Evolutionary conservation across 495 filamentous ascomycete genomes (phyloP).

Genomic region (Neurospora terricola): DNA sequence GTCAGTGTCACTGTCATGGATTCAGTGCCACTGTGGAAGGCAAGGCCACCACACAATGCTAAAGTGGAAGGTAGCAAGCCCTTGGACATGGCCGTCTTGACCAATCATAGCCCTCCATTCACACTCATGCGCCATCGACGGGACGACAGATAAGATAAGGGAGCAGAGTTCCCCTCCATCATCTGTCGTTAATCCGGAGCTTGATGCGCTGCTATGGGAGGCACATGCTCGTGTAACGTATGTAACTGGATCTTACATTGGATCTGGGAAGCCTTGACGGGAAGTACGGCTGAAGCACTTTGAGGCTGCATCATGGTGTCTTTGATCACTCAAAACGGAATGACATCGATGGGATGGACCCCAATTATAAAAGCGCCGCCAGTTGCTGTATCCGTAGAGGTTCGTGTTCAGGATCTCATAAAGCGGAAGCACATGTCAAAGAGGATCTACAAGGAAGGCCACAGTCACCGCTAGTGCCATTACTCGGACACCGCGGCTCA

Average conservation of each 20-base stretch:
- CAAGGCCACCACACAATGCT: neutral
- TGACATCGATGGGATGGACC: neutral
- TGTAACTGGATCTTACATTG: neutral
- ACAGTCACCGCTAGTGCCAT: neutral
- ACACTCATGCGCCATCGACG: constrained; percentile 1
- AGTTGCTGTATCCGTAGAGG: neutral
- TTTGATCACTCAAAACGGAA: neutral
- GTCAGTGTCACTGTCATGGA: neutral
- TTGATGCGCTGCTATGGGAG: neutral
- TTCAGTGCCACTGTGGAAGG: neutral
- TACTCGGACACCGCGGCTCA: neutral
- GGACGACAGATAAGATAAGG: neutral
- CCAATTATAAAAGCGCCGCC: neutral
- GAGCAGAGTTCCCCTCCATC: neutral
- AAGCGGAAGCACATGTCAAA: neutral
- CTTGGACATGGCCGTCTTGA: neutral
- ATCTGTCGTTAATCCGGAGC: neutral
- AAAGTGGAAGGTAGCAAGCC: neutral
- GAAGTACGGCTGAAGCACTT: neutral
- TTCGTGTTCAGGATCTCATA: neutral
- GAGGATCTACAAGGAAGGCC: neutral
- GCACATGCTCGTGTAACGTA: neutral
- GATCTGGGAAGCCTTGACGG: neutral
- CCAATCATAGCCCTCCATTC: neutral
- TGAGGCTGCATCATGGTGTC: neutral